phyloP scores from a whole-genome alignment of 2,329 filamentous ascomycete genomes.

The Phymatotrichopsis omnivora region DNA sequence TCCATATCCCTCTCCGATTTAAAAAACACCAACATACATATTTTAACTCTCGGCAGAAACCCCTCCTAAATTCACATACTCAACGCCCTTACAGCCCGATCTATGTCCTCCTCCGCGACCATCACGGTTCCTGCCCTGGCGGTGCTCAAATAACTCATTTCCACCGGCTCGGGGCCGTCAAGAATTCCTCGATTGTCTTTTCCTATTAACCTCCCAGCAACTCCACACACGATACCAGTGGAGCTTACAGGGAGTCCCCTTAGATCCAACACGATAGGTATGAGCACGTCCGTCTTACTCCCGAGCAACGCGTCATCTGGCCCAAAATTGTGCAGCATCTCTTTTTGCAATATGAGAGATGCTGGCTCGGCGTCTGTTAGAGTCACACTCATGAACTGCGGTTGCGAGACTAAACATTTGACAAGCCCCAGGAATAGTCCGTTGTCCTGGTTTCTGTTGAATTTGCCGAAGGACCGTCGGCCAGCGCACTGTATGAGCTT shows the following conservation, averaged over 20 bases:
- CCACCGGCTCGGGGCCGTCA: constrained; percentile 40
- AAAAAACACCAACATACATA: background rate
- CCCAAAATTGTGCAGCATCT: constrained; percentile 54
- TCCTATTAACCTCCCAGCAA: constrained; percentile 70
- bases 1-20: no score
- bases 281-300: constrained; percentile 57
- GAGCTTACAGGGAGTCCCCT: constrained; percentile 71
- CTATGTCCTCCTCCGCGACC: constrained; percentile 61
- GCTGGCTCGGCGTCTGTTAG: constrained; percentile 64
- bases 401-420: constrained; percentile 45
- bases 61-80: constrained; percentile 33
- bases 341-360: constrained; percentile 61
- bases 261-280: constrained; percentile 84
- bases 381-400: constrained; percentile 61
- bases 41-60: no score
- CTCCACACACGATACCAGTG: constrained; percentile 89
- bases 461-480: constrained; percentile 19
- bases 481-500: constrained; percentile 30
- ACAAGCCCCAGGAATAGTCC: constrained; percentile 54
- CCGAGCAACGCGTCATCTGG: constrained; percentile 59
- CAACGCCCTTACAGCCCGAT: constrained; percentile 63
- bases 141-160: constrained; percentile 85
- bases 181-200: constrained; percentile 37
- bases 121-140: constrained; percentile 84
- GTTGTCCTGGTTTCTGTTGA: constrained; percentile 45